Evolutionary conservation across 139 green algal genomes (phyloP).

Genomic region (Mesotaenium endlicherianum): DNA sequence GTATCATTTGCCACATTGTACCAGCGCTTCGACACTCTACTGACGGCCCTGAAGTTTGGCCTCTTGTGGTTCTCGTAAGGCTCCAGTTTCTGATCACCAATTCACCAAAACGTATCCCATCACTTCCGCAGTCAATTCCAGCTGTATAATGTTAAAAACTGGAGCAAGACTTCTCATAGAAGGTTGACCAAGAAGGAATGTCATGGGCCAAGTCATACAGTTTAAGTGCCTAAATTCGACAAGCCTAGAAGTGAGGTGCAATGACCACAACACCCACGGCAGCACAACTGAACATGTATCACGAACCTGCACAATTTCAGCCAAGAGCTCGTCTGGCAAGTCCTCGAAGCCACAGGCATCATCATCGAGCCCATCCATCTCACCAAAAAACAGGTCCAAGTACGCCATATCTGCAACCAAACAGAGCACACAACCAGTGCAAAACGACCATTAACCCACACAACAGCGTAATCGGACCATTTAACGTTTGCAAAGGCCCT

Average conservation of each 20-base stretch:
- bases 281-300: not conserved
- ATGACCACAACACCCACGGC: not conserved
- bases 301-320: conserved; percentile 26
- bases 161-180: not conserved
- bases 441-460: too few relatives aligned
- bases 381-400: not conserved
- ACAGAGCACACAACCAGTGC: too few relatives aligned
- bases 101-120: not conserved
- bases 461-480: too few relatives aligned
- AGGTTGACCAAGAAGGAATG: not conserved
- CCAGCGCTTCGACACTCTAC: not conserved
- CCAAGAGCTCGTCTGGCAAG: conserved; percentile 15
- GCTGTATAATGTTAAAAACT: not conserved
- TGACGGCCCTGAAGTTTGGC: not conserved
- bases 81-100: conserved; percentile 6
- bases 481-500: too few relatives aligned
- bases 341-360: conserved; percentile 2
- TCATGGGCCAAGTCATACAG: not conserved
- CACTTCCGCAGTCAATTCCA: not conserved
- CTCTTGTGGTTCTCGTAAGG: not conserved
- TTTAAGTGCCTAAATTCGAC: not conserved
- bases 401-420: too few relatives aligned
- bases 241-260: not conserved
- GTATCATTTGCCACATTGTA: not conserved
- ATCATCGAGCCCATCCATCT: not conserved